Conservation (phyloP, 345 rosid genomes). For the Boechera retrofracta region DNA sequence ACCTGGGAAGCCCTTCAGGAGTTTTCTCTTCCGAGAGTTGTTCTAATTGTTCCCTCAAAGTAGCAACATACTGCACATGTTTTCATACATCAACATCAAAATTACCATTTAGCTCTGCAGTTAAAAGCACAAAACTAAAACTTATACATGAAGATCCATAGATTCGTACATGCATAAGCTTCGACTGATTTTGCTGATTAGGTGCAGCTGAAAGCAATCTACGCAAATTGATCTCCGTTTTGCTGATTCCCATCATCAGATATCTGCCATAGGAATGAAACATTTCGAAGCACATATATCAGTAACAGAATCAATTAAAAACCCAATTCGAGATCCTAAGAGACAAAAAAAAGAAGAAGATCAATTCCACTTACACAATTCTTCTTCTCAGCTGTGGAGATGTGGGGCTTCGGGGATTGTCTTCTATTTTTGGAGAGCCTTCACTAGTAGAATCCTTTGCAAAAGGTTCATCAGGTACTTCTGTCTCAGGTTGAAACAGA, state of each 20-base stretch:
- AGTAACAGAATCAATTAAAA: not conserved
- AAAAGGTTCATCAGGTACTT: no score
- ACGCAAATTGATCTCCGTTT: slow-evolving; percentile 74
- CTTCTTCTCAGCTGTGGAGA: no score
- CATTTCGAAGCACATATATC: not conserved
- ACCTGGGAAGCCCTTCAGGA: slow-evolving; percentile 79
- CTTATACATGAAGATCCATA: not conserved
- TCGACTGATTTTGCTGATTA: slow-evolving; percentile 73
- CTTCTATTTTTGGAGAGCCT: no score
- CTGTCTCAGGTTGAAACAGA: no score
- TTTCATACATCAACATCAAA: slow-evolving; percentile 23
- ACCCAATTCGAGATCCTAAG: not conserved
- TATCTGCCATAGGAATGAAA: not conserved
- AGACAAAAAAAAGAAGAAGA: no score
- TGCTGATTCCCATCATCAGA: slow-evolving; percentile 67
- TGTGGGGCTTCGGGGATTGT: no score
- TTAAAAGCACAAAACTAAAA: not conserved
- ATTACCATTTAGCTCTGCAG: no score
- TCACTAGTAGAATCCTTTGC: no score
- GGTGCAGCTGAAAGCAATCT: slow-evolving; percentile 83
- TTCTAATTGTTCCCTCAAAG: slow-evolving; percentile 77
- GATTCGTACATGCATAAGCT: slow-evolving; percentile 69
- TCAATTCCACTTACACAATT: no score
- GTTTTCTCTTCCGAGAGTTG: slow-evolving; percentile 76
- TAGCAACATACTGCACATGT: slow-evolving; percentile 74